phyloP scores from a whole-genome alignment of 345 rosid species.

The Eucalyptus erythrocorys region DNA sequence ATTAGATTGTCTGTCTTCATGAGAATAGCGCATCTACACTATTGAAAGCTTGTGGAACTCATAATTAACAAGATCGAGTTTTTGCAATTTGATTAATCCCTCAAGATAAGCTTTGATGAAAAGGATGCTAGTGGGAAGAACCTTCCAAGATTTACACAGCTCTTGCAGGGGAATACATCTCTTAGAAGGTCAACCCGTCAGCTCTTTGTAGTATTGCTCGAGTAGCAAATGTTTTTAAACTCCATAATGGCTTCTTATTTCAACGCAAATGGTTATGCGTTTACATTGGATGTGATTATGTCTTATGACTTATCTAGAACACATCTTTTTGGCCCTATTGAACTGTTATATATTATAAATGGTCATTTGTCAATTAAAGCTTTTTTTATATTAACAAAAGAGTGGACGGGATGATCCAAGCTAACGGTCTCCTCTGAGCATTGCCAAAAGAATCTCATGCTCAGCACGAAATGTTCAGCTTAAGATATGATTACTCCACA shows the following conservation, averaged over 20 bases:
- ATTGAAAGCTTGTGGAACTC: not conserved
- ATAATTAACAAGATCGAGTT: not conserved
- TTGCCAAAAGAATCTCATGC: not conserved
- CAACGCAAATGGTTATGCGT: not conserved
- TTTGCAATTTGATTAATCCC: not conserved
- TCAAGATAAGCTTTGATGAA: not conserved
- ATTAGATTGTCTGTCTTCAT: not conserved
- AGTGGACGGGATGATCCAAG: not conserved
- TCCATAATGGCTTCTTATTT: not conserved
- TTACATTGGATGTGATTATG: not conserved
- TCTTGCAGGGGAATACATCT: not conserved
- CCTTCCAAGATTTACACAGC: not conserved
- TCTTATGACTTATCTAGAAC: not conserved
- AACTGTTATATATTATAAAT: too few relatives aligned
- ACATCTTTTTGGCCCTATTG: not conserved
- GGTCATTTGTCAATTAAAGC: not conserved
- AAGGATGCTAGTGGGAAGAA: not conserved
- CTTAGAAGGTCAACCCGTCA: not conserved
- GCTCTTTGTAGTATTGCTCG: not conserved
- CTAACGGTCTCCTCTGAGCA: not conserved
- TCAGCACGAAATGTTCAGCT: not conserved
- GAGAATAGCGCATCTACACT: not conserved
- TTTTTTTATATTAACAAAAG: not conserved
- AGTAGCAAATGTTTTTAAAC: not conserved
- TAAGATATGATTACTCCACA: not conserved